Base-by-base conservation (phyloP, 2,329 filamentous ascomycete genomes). In the Penicillium polonicum region DNA sequence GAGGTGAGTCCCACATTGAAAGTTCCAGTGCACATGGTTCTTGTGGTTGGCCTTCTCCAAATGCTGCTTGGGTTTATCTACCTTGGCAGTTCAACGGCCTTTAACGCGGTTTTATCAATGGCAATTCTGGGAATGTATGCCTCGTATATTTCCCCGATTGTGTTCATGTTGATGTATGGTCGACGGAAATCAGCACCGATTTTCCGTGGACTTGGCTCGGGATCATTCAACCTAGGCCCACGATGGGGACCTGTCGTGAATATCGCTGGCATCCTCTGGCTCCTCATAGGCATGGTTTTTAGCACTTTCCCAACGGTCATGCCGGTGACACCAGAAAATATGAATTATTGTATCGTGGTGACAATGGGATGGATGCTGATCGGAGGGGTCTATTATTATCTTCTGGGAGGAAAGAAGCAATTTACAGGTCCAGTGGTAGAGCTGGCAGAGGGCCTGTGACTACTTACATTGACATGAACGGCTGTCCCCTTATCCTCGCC, bases 111-210 rank as follows among this genome's bases (percentile, higher is more conserved):
- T 52, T 70, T 76, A 5, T 73, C 74, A 1, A 79, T 78, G 15
- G 79, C 79, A 19, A 79, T 82, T 39, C 71, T 75, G 1, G 62
- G 80, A 12, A 81, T 83, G 70, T 79, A 77, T 59, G 65, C 78
- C 25, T 76, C 77, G 0, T 81, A 82, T 58, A 64, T 78, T 6
- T 74, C 80, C 42, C 80, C 80, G 0, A 74, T 82, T 29, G 55
- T 77, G 36, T 80, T 62, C 39, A 65, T 65, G 63, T 48, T 65
- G 6, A 15, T 63, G 2, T 64, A 65, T 53, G 62, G 62, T 15
- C 62, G 62, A 27, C 55, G 55, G 3, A 21, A 21, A 2, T 50
- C 49, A 5, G 41, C 41, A 4, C 25, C 55, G 5, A 35, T 50
- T 13, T 33, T 52, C 15, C 53, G 50, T n/a, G 58, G 55, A 21